A percentile compares a stretch with the other conserved stretches of the same genome.
Conservation (phyloP, 75 land plant species). For the Ceratopteris richardii region DNA sequence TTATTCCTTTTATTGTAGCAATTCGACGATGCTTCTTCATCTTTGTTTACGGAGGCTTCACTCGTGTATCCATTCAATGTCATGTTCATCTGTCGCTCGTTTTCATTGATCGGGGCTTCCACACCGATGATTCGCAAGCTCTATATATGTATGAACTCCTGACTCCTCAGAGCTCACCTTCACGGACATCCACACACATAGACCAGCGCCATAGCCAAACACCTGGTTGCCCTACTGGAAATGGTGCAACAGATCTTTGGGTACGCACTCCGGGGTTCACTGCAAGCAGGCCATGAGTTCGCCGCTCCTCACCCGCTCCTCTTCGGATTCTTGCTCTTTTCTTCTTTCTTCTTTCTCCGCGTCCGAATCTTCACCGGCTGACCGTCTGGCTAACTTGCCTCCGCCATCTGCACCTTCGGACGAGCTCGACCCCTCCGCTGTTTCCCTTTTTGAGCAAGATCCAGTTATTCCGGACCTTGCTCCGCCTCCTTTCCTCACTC, state of each 20-base stretch:
- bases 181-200: no score
- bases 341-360: background rate
- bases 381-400: background rate
- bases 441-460: background rate
- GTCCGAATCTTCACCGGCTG: background rate
- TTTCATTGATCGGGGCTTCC: no score
- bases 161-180: no score
- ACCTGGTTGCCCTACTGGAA: background rate
- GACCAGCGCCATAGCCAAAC: background rate
- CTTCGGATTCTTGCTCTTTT: background rate
- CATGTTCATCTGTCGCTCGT: no score
- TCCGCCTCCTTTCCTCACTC: background rate
- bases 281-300: no score
- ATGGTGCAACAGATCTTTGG: background rate
- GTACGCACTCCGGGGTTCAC: background rate
- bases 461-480: background rate
- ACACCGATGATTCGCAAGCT: no score
- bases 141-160: no score
- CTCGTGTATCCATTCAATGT: no score
- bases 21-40: no score
- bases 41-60: no score
- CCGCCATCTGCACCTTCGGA: background rate
- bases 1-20: no score
- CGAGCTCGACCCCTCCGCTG: background rate
- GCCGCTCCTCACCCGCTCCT: no score